Evolutionary conservation across 805 yeast species (phyloP), one percentile per base, ranked within the genome.

Genomic region (Lipomyces sp.): DNA sequence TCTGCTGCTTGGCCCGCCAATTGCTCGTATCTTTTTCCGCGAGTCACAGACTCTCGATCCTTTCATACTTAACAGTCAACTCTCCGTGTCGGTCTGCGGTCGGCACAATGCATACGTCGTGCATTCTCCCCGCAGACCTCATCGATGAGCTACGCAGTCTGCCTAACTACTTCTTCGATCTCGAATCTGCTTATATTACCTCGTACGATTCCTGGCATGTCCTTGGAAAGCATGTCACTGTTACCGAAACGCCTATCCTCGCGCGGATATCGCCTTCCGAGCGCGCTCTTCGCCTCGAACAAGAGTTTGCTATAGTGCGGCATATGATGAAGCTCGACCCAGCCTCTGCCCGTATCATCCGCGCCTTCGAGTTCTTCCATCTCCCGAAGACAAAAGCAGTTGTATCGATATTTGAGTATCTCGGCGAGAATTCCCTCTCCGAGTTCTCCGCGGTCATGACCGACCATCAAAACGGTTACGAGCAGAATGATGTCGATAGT

Each of bases 191-290:
- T 32, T 34, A 39, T 10, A 37, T 53, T 53, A 63, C 71, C 4
- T 68, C 68, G 11, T 68, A 68, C 60, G 69, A 57, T 24, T 55
- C 59, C 51, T 68, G 71, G 71, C 70, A 66, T 39, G 48, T 68
- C 18, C 39, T 29, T 24, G 71, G 70, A 8, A 34, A 39, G 2
- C 71, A 65, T 60, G 18, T 53, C 45, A 33, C 42, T 42, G 62
- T 68, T 45, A 24, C 64, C 15, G 66, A 65, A 13, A 55, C 56
- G 13, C 64, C 66, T 15, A 63, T 68, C 11, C 56, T 63, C 3
- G 71, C 71, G 15, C 63, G 71, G 39, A 61, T 68, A 11, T 66
- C 71, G 35, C 63, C 53, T 13, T 64, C 68, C 11, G 37, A 18
- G 50, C 59, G 64, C 24, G 42, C 71, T 29, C 67, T 68, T 10